These are phyloP conservation scores for Euphorbia lathyris DNA, from an alignment of 345 rosid genomes.

Conservation along the genomic window DNA sequence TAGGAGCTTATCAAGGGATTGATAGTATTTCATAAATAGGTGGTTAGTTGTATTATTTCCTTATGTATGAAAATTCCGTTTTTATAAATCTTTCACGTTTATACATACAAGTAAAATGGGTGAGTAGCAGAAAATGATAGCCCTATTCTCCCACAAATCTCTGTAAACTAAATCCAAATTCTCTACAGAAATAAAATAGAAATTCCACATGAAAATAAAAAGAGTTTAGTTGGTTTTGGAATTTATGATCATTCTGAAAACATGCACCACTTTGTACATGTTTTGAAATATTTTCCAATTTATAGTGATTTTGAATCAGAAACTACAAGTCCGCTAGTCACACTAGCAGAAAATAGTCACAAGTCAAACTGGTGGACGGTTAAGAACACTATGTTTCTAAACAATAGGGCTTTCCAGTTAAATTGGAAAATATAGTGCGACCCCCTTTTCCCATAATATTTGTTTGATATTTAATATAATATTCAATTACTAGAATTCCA, in stretches of 20 bases:
- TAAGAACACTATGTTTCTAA: not conserved
- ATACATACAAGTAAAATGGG: not conserved
- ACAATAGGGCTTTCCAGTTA: not conserved
- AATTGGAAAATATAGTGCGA: not conserved
- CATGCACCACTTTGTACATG: not conserved
- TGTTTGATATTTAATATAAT: too few relatives aligned
- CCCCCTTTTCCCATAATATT: not conserved
- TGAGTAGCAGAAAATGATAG: not conserved
- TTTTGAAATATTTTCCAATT: not conserved
- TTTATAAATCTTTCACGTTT: not conserved
- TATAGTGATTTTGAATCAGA: too few relatives aligned
- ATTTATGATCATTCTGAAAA: not conserved
- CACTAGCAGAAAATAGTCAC: not conserved
- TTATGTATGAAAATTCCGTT: too few relatives aligned
- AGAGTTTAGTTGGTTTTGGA: not conserved
- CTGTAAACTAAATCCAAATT: not conserved
- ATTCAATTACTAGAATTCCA: not conserved
- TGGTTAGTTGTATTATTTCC: not conserved
- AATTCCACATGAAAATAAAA: not conserved
- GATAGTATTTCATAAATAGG: not conserved
- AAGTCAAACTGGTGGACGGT: not conserved
- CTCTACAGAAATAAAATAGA: not conserved
- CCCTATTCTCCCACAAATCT: not conserved
- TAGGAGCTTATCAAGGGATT: too few relatives aligned
- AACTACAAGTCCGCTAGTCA: too few relatives aligned